These are phyloP conservation scores for Peterozyma toletana DNA, from an alignment of 805 yeast genomes.

Conservation along the genomic window DNA sequence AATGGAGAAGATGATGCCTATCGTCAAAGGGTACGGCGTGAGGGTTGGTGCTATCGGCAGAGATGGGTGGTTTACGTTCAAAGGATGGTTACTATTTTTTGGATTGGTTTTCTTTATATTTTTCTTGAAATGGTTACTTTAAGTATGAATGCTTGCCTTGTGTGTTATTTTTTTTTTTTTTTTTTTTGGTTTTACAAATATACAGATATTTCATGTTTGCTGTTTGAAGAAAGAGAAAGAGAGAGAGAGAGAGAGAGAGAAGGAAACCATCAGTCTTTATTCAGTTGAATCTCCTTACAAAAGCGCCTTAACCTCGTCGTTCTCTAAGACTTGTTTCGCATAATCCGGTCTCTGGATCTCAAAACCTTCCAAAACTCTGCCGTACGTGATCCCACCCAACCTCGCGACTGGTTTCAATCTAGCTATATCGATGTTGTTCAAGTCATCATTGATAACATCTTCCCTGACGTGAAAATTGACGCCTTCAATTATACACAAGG, in stretches of 20 bases:
- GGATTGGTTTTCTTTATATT: not conserved
- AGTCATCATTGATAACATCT: slow-evolving; percentile 37
- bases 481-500: slow-evolving; percentile 43
- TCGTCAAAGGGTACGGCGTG: not conserved
- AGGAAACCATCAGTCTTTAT: no score
- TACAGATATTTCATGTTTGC: not conserved
- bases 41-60: not conserved
- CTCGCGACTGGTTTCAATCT: slow-evolving; percentile 49
- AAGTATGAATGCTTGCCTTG: not conserved
- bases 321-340: not conserved
- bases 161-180: not conserved
- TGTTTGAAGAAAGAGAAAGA: not conserved
- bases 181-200: not conserved
- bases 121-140: not conserved
- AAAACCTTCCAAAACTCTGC: slow-evolving; percentile 35
- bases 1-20: not conserved
- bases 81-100: not conserved
- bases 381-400: slow-evolving; percentile 44
- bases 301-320: no score
- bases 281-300: no score
- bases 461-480: slow-evolving; percentile 50
- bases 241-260: not conserved
- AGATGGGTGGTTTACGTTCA: not conserved
- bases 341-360: slow-evolving; percentile 39
- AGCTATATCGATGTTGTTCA: slow-evolving; percentile 30